A percentile compares a stretch with the other conserved stretches of the same genome.
Conservation (phyloP, 2,329 filamentous ascomycete genomes). For the Curvularia lunata region DNA sequence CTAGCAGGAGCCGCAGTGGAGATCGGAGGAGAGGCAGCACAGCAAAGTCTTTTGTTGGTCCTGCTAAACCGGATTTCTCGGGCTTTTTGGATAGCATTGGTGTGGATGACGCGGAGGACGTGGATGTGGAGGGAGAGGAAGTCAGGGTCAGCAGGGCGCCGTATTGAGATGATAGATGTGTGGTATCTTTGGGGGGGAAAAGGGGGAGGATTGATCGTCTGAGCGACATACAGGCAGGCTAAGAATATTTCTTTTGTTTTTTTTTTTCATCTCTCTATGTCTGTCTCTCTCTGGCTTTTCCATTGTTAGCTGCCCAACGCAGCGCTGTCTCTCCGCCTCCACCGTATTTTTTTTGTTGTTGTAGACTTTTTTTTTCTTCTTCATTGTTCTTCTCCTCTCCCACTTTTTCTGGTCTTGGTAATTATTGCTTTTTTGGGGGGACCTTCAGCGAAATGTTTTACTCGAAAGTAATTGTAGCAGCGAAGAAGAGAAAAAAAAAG, state of each 20-base stretch:
- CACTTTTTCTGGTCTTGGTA: not conserved
- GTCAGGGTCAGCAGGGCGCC: conserved; percentile 30
- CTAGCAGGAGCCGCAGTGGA: conserved; percentile 28
- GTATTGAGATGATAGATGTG: conserved; percentile 24
- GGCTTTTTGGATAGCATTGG: conserved; percentile 47
- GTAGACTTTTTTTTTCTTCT: not conserved
- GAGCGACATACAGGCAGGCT: not conserved
- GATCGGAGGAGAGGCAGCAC: conserved; percentile 25
- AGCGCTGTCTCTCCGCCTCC: not conserved
- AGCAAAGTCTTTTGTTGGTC: not conserved
- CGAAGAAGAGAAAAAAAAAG: not conserved
- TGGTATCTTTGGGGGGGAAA: not conserved
- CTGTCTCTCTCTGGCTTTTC: not conserved
- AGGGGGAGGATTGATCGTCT: not conserved
- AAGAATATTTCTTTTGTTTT: not conserved
- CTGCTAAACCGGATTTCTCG: conserved; percentile 38
- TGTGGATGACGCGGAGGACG: conserved; percentile 25
- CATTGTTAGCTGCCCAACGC: not conserved
- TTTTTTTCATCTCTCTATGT: not conserved
- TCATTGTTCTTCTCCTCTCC: not conserved
- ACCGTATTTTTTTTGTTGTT: not conserved
- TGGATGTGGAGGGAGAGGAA: conserved; percentile 13
- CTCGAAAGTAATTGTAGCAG: not conserved
- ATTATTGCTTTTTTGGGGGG: not conserved
- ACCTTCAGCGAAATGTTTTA: too few species aligned